Evolutionary conservation across 2,329 filamentous ascomycete genomes (phyloP).

Genomic region (Kalmusia sp.): DNA sequence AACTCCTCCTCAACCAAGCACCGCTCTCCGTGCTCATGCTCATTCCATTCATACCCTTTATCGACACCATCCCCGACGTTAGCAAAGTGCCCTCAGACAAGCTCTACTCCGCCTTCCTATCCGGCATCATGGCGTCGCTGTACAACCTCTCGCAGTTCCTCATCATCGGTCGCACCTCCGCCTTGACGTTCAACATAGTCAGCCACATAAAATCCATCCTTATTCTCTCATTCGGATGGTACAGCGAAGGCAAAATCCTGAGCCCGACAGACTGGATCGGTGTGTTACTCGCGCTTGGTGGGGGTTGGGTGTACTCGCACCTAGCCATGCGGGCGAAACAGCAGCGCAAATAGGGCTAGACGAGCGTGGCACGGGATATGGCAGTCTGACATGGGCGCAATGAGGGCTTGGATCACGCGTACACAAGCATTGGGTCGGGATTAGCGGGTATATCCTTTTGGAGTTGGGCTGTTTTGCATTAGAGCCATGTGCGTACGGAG

Average conservation of each 20-base stretch:
- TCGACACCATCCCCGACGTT: constrained; percentile 51
- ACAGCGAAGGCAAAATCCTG: constrained; percentile 52
- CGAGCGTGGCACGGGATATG: neutral
- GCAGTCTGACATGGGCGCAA: neutral
- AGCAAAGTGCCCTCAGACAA: constrained; percentile 48
- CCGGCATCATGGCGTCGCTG: constrained; percentile 52
- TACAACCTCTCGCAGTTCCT: constrained; percentile 53
- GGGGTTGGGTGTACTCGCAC: constrained; percentile 56
- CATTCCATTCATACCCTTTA: constrained; percentile 52
- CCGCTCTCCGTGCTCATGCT: constrained; percentile 54
- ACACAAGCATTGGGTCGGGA: constrained; percentile 4
- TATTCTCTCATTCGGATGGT: constrained; percentile 55
- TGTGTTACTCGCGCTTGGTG: constrained; percentile 53
- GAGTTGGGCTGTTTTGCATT: constrained; percentile 1
- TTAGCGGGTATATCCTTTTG: neutral
- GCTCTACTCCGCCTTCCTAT: constrained; percentile 49
- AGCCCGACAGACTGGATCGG: constrained; percentile 50
- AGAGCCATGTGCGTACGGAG: neutral
- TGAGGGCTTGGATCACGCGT: neutral
- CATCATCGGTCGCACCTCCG: constrained; percentile 49
- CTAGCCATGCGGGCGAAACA: constrained; percentile 46
- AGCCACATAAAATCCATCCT: constrained; percentile 55
- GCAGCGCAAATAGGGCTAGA: constrained; percentile 28
- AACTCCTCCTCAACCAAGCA: constrained; percentile 55
- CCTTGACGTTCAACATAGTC: constrained; percentile 50